Base-by-base conservation (phyloP, 306 rosid genomes). In the Alnus glutinosa region DNA sequence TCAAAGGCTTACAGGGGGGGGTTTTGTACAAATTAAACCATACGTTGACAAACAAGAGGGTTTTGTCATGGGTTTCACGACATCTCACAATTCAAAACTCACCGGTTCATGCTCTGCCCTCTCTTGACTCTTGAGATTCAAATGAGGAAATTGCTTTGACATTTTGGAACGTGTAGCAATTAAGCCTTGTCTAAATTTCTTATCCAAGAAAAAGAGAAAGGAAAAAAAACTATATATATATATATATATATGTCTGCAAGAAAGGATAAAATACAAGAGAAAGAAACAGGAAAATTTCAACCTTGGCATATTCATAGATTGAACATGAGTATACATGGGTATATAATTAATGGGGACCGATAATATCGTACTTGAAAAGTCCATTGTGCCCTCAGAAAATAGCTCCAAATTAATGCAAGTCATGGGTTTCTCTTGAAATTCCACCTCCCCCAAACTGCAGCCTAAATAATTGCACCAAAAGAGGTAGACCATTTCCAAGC, bases 401-500 rank as follows among this genome's bases (percentile, higher is more conserved):
- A 74, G 23, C 83, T 83, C 87, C 85, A 72, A 72, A 85, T 88
- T 86, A 91, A 88, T 86, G 91, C 77, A 55, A 83, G 86, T 92
- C 97, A 91, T 87, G 97, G 89, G 88, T 77, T 89, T 90, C 95
- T 79, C 82, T 49, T 87, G 92, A 90, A 80, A 39, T 75, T 48
- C 70, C 83, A 37, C 55, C 85, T 73, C 84, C 64, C 58, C 73
- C 76, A 78, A 79, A 76, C 85, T 75, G 77, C 19, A 64, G 71
- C 77, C 83, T 73, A 66, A 79, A 77, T 78, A 66, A 47, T 48
- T 49, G 23, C 77, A 75, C 82, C 69, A 71, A 68, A 74, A 77
- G 71, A 80, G 49, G 49, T 7, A 73, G 73, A 78, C 90, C 91
- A 83, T 89, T 91, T 94, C 95, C 97, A 80, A 87, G 88, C 89